Evolutionary conservation across 768 basidiomycete genomes (phyloP), one percentile per base, ranked within the genome.

Genomic region (Leccinum variicolor): DNA sequence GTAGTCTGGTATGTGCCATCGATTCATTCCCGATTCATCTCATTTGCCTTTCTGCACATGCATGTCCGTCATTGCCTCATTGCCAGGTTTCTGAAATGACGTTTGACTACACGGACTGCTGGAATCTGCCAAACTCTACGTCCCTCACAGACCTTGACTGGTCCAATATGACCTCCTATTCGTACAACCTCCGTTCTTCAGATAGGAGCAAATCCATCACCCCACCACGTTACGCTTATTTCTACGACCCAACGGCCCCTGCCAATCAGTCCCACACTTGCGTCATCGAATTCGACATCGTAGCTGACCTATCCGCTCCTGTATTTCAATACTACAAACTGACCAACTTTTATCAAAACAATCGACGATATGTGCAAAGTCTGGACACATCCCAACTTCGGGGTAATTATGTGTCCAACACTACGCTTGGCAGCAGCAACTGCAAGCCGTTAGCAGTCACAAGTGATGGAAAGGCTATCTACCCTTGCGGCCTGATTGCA

Each of bases 311-410:
- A 31, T 73, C 80, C 10, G 75, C 82, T 15, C 79, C 87, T 25
- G 89, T 98, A 13, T 84, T 99, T 66, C 79, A 98, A 63, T 99
- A 99, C 78, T 99, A 98, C 83, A 94, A 93, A 75, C 82, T 92
- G 70, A 93, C 91, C 50, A 94, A 94, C 77, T 96, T 95, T 77
- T 98, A 85, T 77, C 96, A 99, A 80, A 99, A 99, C 73, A 97
- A 99, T 71, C 87, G 97, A 33, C 85, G 97, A 69, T 99, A 98
- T 69, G 97, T 98, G 55, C 90, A 94, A 78, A 94, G 92, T 69
- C 75, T 92, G 45, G 84, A 94, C 68, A 80, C 87, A 13, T 79
- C 88, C 63, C 97, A 99, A 72, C 81, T 99, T 54, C 84, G 84
- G 69, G 97, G 97, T 47, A 77, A 87, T 33, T 72, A 71, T 52